Evolutionary conservation across 352 stramenopile genomes (phyloP).

Genomic region (Phytopythium litorale): DNA sequence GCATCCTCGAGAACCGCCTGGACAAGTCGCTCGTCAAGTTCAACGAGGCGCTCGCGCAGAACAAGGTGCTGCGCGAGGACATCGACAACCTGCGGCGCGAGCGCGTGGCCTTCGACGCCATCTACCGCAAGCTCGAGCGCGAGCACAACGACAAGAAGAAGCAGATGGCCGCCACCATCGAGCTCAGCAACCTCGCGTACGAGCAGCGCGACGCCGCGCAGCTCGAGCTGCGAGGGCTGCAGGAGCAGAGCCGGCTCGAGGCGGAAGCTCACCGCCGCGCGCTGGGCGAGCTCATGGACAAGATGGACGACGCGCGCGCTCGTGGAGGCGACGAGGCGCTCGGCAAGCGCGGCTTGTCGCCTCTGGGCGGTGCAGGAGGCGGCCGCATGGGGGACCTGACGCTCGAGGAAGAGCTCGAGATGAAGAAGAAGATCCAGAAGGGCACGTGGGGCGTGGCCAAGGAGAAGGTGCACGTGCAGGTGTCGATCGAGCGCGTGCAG

Average conservation of each 20-base stretch:
- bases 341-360: slow-evolving; percentile 19
- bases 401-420: slow-evolving; percentile 56
- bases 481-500: slow-evolving; percentile 88
- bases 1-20: slow-evolving; percentile 95
- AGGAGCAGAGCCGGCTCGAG: slow-evolving; percentile 90
- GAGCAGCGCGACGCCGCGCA: slow-evolving; percentile 94
- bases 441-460: slow-evolving; percentile 78
- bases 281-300: slow-evolving; percentile 53
- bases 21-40: slow-evolving; percentile 97
- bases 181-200: slow-evolving; percentile 93
- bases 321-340: slow-evolving; percentile 27
- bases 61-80: slow-evolving; percentile 89
- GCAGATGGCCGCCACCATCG: slow-evolving; percentile 94
- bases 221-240: slow-evolving; percentile 89
- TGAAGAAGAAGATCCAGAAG: slow-evolving; percentile 74
- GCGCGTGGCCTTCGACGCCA: slow-evolving; percentile 94
- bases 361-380: slow-evolving; percentile 2
- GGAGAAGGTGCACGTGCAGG: slow-evolving; percentile 87
- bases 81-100: slow-evolving; percentile 94
- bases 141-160: slow-evolving; percentile 95
- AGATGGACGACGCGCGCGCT: slow-evolving; percentile 43
- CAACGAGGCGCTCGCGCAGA: slow-evolving; percentile 93
- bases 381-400: slow-evolving; percentile 38
- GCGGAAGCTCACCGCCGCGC: slow-evolving; percentile 55
- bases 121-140: slow-evolving; percentile 90